These are phyloP conservation scores for Agapanthus africanus DNA, from an alignment of 106 monocot genomes.

Conservation along the genomic window DNA sequence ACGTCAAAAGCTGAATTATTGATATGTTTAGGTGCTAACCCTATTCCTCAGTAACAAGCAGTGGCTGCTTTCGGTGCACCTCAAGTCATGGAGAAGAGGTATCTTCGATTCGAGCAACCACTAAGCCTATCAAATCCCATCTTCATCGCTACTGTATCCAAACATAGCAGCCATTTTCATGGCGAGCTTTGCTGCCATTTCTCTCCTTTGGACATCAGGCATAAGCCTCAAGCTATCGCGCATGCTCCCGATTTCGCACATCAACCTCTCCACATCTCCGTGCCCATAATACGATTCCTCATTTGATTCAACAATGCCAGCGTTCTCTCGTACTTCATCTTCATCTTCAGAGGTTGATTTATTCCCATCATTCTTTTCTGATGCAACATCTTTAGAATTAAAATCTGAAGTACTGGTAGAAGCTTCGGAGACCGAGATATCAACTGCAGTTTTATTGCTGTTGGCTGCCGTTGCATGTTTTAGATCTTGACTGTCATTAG, in stretches of 20 bases:
- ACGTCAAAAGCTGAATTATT: no score
- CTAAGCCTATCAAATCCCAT: no score
- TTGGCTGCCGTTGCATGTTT: constrained; percentile 1
- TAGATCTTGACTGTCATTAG: constrained; percentile 7
- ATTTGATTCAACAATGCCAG: neutral
- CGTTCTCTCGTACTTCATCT: constrained; percentile 3
- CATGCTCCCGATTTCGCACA: constrained; percentile 80
- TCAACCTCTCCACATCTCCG: constrained; percentile 72
- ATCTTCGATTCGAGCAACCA: no score
- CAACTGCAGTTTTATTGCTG: neutral
- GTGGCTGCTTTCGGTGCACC: no score
- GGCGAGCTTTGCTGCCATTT: constrained; percentile 85
- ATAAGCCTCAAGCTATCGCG: constrained; percentile 76
- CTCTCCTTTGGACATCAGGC: constrained; percentile 94
- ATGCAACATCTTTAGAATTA: constrained; percentile 4
- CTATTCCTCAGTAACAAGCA: no score
- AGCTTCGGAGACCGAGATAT: constrained; percentile 4
- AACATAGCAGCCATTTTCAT: constrained; percentile 94
- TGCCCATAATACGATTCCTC: constrained; percentile 33
- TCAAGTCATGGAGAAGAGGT: no score
- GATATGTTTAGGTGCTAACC: no score
- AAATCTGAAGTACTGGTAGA: constrained; percentile 1
- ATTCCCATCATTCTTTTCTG: constrained; percentile 9
- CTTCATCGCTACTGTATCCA: constrained; percentile 66
- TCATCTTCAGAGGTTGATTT: constrained; percentile 6